These are phyloP conservation scores for Heritiera littoralis DNA, from an alignment of 345 rosid species.

Conservation along the genomic window DNA sequence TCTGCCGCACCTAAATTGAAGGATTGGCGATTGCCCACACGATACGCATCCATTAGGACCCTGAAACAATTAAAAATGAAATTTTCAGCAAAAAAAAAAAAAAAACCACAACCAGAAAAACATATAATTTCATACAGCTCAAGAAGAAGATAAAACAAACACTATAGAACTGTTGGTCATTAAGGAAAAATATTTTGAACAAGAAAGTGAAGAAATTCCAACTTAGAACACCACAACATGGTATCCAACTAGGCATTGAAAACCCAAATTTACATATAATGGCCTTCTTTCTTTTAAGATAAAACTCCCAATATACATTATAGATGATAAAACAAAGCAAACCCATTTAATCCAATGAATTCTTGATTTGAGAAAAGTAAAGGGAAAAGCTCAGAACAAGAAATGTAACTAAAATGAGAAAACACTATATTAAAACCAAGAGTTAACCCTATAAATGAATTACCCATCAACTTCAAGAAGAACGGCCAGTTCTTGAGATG, in stretches of 20 bases:
- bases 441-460: not conserved
- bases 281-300: not conserved
- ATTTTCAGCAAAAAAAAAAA: not conserved
- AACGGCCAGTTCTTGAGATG: conserved; percentile 61
- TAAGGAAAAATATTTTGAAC: not conserved
- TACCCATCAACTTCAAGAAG: conserved; percentile 97
- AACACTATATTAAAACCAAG: not conserved
- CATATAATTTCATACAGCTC: not conserved
- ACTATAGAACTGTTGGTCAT: not conserved
- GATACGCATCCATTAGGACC: conserved; percentile 82
- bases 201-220: not conserved
- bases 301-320: not conserved
- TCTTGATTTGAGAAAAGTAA: not conserved
- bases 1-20: conserved; percentile 68
- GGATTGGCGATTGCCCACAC: conserved; percentile 78
- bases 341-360: not conserved
- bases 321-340: not conserved
- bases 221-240: not conserved
- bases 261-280: not conserved
- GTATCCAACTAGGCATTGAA: not conserved
- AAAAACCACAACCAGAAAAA: not conserved
- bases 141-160: not conserved
- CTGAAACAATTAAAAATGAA: conserved; percentile 34
- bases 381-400: not conserved
- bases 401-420: not conserved